Conservation (phyloP, 1,139 yeast genomes). For the Debaryomyces sp. region DNA sequence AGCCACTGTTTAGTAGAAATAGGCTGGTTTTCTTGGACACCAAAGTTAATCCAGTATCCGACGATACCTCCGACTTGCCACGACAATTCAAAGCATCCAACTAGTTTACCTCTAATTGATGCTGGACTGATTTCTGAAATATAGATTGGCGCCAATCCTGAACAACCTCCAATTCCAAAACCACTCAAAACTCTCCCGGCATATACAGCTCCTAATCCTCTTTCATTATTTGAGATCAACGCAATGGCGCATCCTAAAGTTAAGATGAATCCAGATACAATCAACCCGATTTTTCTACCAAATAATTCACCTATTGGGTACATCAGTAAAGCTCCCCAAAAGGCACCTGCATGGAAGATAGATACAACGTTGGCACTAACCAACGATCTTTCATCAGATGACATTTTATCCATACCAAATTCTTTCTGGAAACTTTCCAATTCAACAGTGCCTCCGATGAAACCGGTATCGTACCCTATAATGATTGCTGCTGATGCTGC, state of each 20-base stretch:
- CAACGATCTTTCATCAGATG: constrained; percentile 14
- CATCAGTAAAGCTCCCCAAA: constrained; percentile 31
- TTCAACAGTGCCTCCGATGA: constrained; percentile 36
- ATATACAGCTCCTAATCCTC: constrained; percentile 37
- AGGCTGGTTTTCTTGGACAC: constrained; percentile 29
- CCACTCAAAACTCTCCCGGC: constrained; percentile 42
- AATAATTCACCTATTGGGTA: constrained; percentile 31
- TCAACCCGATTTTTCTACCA: constrained; percentile 31
- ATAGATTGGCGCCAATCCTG: constrained; percentile 36
- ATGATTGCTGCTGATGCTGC: constrained; percentile 36
- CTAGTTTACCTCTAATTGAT: constrained; percentile 38
- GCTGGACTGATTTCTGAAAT: constrained; percentile 37
- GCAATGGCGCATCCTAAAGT: constrained; percentile 48
- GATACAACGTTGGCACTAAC: constrained; percentile 34
- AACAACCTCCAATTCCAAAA: constrained; percentile 37
- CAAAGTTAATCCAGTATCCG: constrained; percentile 37
- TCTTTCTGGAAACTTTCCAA: constrained; percentile 29
- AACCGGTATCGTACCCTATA: constrained; percentile 40
- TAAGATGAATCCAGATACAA: constrained; percentile 35
- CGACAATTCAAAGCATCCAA: constrained; percentile 52
- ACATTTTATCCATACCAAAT: constrained; percentile 26
- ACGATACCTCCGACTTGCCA: constrained; percentile 54
- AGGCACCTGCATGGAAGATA: constrained; percentile 40
- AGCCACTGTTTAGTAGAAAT: constrained; percentile 31
- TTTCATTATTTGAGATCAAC: constrained; percentile 21